A percentile compares a stretch with the other conserved stretches of the same genome.
Conservation (phyloP, 129 eudicot species). For the Saposhnikovia divaricata region DNA sequence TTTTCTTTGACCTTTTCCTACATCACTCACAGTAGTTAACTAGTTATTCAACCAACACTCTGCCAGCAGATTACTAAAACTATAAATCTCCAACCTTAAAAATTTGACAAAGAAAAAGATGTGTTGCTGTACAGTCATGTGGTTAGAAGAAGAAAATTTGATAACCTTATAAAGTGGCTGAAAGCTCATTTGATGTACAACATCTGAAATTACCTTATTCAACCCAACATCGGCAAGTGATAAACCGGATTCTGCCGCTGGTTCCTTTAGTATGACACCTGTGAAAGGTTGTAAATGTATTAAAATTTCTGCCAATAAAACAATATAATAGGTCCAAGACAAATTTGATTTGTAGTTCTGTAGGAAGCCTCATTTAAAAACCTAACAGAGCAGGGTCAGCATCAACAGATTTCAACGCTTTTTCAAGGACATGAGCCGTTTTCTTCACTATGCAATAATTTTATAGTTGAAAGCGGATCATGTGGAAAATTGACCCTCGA, state of each 20-base stretch:
- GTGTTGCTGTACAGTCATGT: background rate
- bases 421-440: background rate
- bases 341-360: background rate
- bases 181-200: background rate
- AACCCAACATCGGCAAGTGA: conserved; percentile 92
- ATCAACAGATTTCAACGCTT: background rate
- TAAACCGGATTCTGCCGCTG: conserved; percentile 42
- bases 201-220: conserved; percentile 47
- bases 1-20: background rate
- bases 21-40: background rate
- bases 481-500: background rate
- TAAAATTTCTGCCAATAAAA: background rate
- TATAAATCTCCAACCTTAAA: background rate
- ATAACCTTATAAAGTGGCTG: background rate
- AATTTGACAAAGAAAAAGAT: background rate
- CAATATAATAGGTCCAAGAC: background rate
- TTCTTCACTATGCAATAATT: background rate
- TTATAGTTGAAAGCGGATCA: background rate
- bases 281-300: conserved; percentile 11
- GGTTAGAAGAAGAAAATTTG: background rate
- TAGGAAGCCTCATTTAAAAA: background rate
- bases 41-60: background rate
- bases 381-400: background rate
- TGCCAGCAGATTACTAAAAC: background rate
- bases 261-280: conserved; percentile 65